These are phyloP conservation scores for Boletales sp. DNA, from an alignment of 768 basidiomycete genomes.

Conservation along the genomic window DNA sequence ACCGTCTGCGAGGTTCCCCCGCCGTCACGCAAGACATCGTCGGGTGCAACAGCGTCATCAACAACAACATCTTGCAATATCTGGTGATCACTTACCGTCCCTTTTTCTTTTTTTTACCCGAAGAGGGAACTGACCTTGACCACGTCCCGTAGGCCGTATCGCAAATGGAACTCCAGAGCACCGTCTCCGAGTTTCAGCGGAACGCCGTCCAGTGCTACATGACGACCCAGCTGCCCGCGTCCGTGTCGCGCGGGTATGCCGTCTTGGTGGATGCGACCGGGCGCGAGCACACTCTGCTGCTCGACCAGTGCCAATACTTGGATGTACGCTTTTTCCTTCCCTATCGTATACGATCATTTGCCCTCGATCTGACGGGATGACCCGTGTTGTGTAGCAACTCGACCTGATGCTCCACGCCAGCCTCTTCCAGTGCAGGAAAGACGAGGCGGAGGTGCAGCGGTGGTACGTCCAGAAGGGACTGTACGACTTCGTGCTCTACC, in stretches of 20 bases:
- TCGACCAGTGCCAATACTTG: constrained; percentile 3
- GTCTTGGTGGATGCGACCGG: constrained; percentile 2
- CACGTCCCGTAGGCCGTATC: background rate
- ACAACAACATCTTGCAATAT: background rate
- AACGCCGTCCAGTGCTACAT: background rate
- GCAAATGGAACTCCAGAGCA: background rate
- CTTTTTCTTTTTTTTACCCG: background rate
- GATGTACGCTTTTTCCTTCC: background rate
- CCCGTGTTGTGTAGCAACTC: background rate
- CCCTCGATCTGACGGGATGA: background rate
- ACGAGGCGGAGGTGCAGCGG: background rate
- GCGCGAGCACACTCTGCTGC: background rate
- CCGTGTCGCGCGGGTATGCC: background rate
- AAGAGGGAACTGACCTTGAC: no score
- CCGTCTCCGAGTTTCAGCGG: background rate
- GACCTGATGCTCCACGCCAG: background rate
- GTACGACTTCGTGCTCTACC: constrained; percentile 5
- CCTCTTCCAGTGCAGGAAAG: background rate
- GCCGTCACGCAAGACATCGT: constrained; percentile 1
- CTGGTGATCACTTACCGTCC: background rate
- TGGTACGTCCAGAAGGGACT: constrained; percentile 4
- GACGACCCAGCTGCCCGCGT: background rate
- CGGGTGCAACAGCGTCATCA: background rate
- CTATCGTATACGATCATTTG: no score
- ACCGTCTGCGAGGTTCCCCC: background rate